Conservation (phyloP, 2,329 filamentous ascomycete genomes). For the Aphanoascus verrucosus region DNA sequence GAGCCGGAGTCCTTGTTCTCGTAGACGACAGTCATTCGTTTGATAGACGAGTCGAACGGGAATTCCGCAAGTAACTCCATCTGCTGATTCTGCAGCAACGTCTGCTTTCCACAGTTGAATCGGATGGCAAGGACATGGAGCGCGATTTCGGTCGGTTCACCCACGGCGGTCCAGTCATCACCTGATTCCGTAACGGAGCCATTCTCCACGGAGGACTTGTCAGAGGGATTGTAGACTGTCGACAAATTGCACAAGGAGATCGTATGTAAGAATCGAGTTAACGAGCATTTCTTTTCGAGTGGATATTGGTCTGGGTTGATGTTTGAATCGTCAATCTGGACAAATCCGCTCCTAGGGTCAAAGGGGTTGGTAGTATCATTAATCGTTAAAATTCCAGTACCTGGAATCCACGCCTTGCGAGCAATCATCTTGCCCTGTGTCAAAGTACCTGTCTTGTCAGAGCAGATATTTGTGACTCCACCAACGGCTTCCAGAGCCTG, state of each 20-base stretch:
- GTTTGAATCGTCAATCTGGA: constrained; percentile 14
- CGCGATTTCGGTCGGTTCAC: constrained; percentile 56
- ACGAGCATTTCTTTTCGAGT: neutral
- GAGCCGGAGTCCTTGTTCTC: constrained; percentile 11
- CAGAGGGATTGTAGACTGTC: constrained; percentile 38
- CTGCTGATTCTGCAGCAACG: constrained; percentile 35
- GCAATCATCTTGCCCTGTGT: constrained; percentile 50
- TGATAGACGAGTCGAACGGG: constrained; percentile 57
- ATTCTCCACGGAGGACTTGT: constrained; percentile 14
- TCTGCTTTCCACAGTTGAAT: constrained; percentile 46
- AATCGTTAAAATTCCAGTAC: constrained; percentile 42
- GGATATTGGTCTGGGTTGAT: constrained; percentile 10
- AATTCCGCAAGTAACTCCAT: constrained; percentile 50
- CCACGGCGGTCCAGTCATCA: constrained; percentile 46
- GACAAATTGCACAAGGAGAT: constrained; percentile 52
- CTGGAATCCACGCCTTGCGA: constrained; percentile 43
- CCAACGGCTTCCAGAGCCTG: constrained; percentile 46
- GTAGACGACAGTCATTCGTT: constrained; percentile 59
- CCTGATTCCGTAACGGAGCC: constrained; percentile 25
- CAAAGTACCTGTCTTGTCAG: constrained; percentile 43
- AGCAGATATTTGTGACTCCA: constrained; percentile 44
- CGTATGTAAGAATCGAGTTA: constrained; percentile 44
- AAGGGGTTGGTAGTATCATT: constrained; percentile 42
- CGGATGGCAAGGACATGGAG: constrained; percentile 57
- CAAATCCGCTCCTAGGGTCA: constrained; percentile 40